phyloP scores from a whole-genome alignment of 2,329 filamentous ascomycete species.

The Talaromyces albobiverticillius region DNA sequence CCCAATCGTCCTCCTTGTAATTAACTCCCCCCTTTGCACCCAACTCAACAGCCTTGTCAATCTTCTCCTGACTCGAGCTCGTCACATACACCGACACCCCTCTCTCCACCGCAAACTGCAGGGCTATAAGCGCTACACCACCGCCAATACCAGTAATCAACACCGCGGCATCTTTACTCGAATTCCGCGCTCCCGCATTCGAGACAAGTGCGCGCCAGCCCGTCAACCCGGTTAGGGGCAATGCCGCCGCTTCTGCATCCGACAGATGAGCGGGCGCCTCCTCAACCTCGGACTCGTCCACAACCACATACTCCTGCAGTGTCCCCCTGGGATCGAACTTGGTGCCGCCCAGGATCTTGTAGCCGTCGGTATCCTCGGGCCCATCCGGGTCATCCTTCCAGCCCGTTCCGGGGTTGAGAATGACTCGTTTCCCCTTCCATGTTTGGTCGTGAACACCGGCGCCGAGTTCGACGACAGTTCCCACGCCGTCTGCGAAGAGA shows the following conservation, averaged over 20 bases:
- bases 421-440: conserved; percentile 66
- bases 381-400: conserved; percentile 72
- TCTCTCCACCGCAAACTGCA: conserved; percentile 73
- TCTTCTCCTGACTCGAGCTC: conserved; percentile 70
- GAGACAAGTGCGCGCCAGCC: conserved; percentile 81
- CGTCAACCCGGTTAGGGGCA: conserved; percentile 82
- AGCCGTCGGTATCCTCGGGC: conserved; percentile 61
- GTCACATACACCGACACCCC: conserved; percentile 81
- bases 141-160: conserved; percentile 90
- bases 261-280: conserved; percentile 69
- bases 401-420: conserved; percentile 73
- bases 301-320: conserved; percentile 67
- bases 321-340: conserved; percentile 65
- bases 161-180: conserved; percentile 64
- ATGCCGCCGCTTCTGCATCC: conserved; percentile 72
- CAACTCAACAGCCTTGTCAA: conserved; percentile 65
- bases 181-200: conserved; percentile 64
- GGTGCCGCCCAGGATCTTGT: conserved; percentile 54
- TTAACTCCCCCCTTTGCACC: conserved; percentile 79
- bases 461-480: conserved; percentile 66
- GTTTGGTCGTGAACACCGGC: conserved; percentile 49
- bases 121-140: conserved; percentile 77
- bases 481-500: conserved; percentile 78
- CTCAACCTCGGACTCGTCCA: conserved; percentile 72
- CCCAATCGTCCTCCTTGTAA: conserved; percentile 79